Conservation (phyloP, 176 grass and related monocot species). For the Elaeis guineensis region DNA sequence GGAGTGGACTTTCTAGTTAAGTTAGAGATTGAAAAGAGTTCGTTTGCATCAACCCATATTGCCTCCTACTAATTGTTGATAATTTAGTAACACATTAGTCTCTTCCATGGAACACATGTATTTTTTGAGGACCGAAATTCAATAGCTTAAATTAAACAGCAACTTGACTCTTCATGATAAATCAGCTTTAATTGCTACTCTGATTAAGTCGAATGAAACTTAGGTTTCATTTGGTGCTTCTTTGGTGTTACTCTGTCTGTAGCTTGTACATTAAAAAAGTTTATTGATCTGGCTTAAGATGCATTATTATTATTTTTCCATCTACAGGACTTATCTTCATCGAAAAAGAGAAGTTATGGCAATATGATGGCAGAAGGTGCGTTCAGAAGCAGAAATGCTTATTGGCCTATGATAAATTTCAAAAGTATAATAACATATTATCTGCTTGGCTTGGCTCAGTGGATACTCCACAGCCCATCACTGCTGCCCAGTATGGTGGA, state of each 20-base stretch:
- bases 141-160: no score
- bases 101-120: no score
- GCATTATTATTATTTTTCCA: constrained; percentile 25
- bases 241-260: constrained; percentile 9
- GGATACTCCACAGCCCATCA: constrained; percentile 35
- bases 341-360: constrained; percentile 73
- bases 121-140: no score
- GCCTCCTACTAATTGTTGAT: no score
- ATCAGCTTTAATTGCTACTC: no score
- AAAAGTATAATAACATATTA: background rate
- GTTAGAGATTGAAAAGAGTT: no score
- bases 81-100: no score
- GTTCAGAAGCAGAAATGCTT: background rate
- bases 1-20: no score
- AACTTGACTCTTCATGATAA: no score
- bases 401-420: background rate
- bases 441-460: constrained; percentile 31
- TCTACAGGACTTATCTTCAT: constrained; percentile 49
- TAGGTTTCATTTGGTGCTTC: background rate
- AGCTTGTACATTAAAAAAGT: background rate
- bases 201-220: no score
- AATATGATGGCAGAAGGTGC: constrained; percentile 52
- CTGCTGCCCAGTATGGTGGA: constrained; percentile 24
- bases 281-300: background rate
- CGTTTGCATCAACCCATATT: no score